These are phyloP conservation scores for Hyphopichia khmerensis DNA, from an alignment of 1,139 yeast genomes.

Conservation along the genomic window DNA sequence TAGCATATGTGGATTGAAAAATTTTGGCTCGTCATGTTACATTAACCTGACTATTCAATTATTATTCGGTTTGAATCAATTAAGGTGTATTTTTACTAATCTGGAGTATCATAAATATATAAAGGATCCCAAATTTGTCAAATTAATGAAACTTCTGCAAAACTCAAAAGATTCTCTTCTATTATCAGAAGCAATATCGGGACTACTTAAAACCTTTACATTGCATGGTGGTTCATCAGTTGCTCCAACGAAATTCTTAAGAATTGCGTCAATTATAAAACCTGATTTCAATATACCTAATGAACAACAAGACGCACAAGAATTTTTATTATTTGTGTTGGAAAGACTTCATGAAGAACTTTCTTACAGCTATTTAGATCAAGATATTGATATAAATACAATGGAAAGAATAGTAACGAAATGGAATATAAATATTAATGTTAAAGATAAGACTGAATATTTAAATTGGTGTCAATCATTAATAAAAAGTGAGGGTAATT, in stretches of 20 bases:
- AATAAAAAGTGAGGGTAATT: slow-evolving; percentile 55
- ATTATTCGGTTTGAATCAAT: slow-evolving; percentile 51
- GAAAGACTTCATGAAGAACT: slow-evolving; percentile 72
- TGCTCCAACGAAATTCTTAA: slow-evolving; percentile 63
- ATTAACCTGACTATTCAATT: slow-evolving; percentile 70
- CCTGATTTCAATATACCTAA: slow-evolving; percentile 68
- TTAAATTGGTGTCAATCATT: slow-evolving; percentile 56
- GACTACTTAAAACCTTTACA: slow-evolving; percentile 42
- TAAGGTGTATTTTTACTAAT: slow-evolving; percentile 42
- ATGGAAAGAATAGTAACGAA: slow-evolving; percentile 27
- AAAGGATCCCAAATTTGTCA: slow-evolving; percentile 29
- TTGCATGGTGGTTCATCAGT: slow-evolving; percentile 61
- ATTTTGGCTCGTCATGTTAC: slow-evolving; percentile 73
- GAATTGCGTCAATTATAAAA: slow-evolving; percentile 51
- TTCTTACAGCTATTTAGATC: slow-evolving; percentile 23
- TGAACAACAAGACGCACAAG: slow-evolving; percentile 81
- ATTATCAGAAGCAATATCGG: slow-evolving; percentile 47
- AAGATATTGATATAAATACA: slow-evolving; percentile 11
- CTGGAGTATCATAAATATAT: slow-evolving; percentile 42
- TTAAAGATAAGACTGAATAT: slow-evolving; percentile 48
- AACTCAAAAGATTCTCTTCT: slow-evolving; percentile 31
- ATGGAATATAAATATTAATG: slow-evolving; percentile 33
- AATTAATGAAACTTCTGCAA: slow-evolving; percentile 20
- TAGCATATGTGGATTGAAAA: slow-evolving; percentile 63
- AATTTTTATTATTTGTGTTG: slow-evolving; percentile 61